Base-by-base conservation (phyloP, 768 basidiomycete species). In the Imleria badia region DNA sequence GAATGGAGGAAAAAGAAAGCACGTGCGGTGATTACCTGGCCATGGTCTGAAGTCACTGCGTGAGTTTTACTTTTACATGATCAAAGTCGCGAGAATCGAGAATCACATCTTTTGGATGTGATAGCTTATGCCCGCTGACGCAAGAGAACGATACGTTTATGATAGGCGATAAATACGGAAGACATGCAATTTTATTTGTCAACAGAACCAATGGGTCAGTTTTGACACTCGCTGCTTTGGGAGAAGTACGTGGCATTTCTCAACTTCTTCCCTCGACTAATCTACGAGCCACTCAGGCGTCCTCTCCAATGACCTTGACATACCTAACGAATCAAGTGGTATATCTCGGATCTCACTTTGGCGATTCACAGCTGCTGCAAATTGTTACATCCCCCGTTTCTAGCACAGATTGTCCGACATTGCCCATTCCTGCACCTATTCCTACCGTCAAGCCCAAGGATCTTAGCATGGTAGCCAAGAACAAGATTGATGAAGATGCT, bases 261-360 rank as follows among this genome's bases (percentile, higher is more conserved):
- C 3, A 3, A 29, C 30, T 35, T 43, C n/a, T 42, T 47, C 15
- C 56, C 31, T 65, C 45, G 15, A 39, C 40, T 53, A 3, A 64
- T 42, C 15, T 56, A 1, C 48, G 39, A 38, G 13, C 41, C 31
- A 33, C 26, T 13, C 49, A 92, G 90, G 80, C 81, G 30, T 89
- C 92, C 2, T 77, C 91, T 11, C 75, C 91, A 0, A 88, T 78
- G 11, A 79, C 84, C 12, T 64, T 96, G 55, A 83, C 87, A 1
- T 87, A 92, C 61, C 76, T 97, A 13, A 77, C 83, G 6, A 78
- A 82, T 44, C 85, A 90, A 66, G 71, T 81, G 10, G 58, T 94
- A 9, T 96, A 86, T 63, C 74, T 94, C 20, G 90, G 92, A 17
- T 94, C 93, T 7, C 88, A 92, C 60, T 75, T 81, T 15, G 91